Evolutionary conservation across 306 rosid species (phyloP).

Genomic region (Acacia melanoxylon): DNA sequence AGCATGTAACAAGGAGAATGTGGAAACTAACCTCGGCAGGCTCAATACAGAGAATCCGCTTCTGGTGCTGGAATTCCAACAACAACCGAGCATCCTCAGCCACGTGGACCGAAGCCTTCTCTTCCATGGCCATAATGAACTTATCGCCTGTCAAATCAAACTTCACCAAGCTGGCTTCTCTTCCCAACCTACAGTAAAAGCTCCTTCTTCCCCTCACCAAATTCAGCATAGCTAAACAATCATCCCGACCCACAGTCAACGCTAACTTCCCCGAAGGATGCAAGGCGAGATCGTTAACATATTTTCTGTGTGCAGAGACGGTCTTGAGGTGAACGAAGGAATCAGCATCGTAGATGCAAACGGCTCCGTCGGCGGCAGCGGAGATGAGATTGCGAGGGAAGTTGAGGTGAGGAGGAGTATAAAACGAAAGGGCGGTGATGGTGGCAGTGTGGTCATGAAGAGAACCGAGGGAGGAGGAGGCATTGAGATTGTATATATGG

Average conservation of each 20-base stretch:
- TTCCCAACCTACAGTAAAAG: slow-evolving; percentile 66
- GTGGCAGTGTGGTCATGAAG: slow-evolving; percentile 75
- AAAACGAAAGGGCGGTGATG: slow-evolving; percentile 78
- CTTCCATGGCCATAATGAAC: slow-evolving; percentile 68
- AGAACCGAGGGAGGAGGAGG: slow-evolving; percentile 78
- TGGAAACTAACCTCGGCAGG: slow-evolving; percentile 59
- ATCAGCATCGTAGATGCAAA: slow-evolving; percentile 78
- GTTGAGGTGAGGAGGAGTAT: slow-evolving; percentile 58
- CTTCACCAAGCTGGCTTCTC: slow-evolving; percentile 65
- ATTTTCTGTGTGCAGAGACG: slow-evolving; percentile 58
- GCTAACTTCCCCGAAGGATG: slow-evolving; percentile 88
- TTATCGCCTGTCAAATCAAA: slow-evolving; percentile 56
- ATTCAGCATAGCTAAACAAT: slow-evolving; percentile 80
- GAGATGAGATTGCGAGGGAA: slow-evolving; percentile 92
- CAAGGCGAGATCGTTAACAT: slow-evolving; percentile 70
- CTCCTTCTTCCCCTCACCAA: slow-evolving; percentile 79
- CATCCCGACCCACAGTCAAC: slow-evolving; percentile 69
- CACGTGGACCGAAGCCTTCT: slow-evolving; percentile 65
- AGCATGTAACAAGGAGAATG: background rate
- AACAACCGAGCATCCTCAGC: slow-evolving; percentile 82
- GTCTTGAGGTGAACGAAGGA: slow-evolving; percentile 81
- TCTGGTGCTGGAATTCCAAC: slow-evolving; percentile 56
- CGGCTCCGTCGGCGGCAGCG: slow-evolving; percentile 68
- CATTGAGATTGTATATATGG: slow-evolving; percentile 79
- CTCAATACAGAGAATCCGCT: slow-evolving; percentile 60